A percentile compares a stretch with the other conserved stretches of the same genome.
phyloP scores from a whole-genome alignment of 345 rosid species.

The Gossypioides kirkii region DNA sequence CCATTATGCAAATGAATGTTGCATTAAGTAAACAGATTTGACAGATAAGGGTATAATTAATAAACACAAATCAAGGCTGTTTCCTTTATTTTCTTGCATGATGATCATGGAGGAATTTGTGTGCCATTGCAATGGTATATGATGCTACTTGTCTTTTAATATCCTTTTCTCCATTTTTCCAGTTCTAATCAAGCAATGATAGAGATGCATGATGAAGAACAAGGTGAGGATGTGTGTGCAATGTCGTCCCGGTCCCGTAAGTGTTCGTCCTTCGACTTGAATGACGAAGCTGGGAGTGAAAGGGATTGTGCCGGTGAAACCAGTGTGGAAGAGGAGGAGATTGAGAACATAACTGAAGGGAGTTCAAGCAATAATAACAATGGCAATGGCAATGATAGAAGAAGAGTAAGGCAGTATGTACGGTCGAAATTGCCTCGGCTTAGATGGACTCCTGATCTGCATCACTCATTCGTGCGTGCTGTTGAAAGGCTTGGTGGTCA shows the following conservation, averaged over 20 bases:
- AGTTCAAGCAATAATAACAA: conserved; percentile 18
- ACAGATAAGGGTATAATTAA: neutral
- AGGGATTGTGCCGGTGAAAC: too few species aligned
- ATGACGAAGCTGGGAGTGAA: too few species aligned
- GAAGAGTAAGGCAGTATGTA: conserved; percentile 59
- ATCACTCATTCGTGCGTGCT: conserved; percentile 67
- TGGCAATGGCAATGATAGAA: conserved; percentile 12
- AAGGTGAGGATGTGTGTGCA: conserved; percentile 18
- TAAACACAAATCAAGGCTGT: neutral
- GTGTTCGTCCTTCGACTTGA: too few species aligned
- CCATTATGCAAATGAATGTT: neutral
- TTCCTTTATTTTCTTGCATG: neutral
- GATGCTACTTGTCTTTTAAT: neutral
- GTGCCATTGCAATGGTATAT: neutral
- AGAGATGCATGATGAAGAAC: conserved; percentile 17
- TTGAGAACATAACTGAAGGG: conserved; percentile 23
- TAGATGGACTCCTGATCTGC: conserved; percentile 90
- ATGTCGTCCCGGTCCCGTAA: too few species aligned
- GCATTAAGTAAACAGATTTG: neutral
- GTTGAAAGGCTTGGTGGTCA: conserved; percentile 85
- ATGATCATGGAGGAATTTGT: neutral
- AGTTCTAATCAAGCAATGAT: conserved; percentile 2
- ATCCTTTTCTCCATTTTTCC: neutral
- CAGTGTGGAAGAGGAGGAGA: conserved; percentile 15
- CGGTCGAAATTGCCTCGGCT: conserved; percentile 77